Evolutionary conservation across 768 basidiomycete species (phyloP), one percentile per base, ranked within the genome.

Genomic region (Phanerochaete sordida): DNA sequence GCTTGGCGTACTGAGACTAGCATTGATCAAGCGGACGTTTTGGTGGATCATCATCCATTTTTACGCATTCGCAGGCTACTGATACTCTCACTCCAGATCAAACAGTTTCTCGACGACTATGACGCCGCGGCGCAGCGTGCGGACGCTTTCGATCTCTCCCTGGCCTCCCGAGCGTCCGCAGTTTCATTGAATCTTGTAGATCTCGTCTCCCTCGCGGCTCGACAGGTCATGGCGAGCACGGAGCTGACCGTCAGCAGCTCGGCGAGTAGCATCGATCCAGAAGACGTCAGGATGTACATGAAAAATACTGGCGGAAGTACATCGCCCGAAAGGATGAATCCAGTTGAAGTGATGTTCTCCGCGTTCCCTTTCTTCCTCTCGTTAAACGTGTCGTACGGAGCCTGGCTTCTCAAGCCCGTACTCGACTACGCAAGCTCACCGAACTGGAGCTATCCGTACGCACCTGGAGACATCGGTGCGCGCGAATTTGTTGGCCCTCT

Each of bases 341-440:
- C 73, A 4, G 73, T 75, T 0, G 73, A 75, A 53, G 64, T 66
- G 1, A 62, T 75, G 21, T 73, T 66, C 53, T 68, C 72, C 1
- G 61, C 71, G 9, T 69, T 69, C 35, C 72, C 73, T 5, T 58
- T 69, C 24, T 68, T 68, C 54, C 58, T 73, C 0, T 73, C 69
- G 53, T 31, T 70, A 50, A 75, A 75, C 31, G 69, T 70, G 2
- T 64, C 71, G 12, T 64, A 72, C 47, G 65, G 64, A 0, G 61
- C 63, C 9, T 63, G 65, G 3, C 60, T 72, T 16, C 62, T 74
- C 0, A 37, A 61, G 9, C 73, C 73, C 5, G 58, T 72, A 0
- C 59, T 74, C 2, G 66, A 70, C 23, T 71, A 62, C 31, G 70
- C 71, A 37, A 57, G 62, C 39, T 65, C 68, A 0, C 35, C 48